Conservation (phyloP, 1,284 basidiomycete species). For the Papiliotrema flavescens region DNA sequence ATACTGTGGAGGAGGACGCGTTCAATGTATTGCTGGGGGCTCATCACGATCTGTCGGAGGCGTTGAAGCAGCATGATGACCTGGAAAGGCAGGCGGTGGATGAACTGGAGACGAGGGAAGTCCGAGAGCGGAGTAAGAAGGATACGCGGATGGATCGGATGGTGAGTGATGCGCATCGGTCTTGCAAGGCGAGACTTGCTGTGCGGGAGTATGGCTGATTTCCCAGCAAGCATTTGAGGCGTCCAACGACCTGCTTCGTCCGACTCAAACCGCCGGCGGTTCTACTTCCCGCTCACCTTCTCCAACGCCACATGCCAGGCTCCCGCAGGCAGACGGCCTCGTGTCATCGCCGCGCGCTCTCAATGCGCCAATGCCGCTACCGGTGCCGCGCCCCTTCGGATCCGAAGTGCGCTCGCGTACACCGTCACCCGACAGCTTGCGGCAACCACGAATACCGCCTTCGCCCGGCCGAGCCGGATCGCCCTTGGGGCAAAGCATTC, state of each 20-base stretch:
- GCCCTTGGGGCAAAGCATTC: conserved; percentile 23
- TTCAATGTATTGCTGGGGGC: conserved; percentile 42
- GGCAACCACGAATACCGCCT: conserved; percentile 14
- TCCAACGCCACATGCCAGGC: conserved; percentile 20
- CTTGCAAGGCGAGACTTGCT: neutral
- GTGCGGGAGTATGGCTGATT: neutral
- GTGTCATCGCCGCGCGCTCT: conserved; percentile 6
- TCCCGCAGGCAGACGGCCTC: conserved; percentile 7
- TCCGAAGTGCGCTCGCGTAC: conserved; percentile 23
- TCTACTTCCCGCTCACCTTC: conserved; percentile 40
- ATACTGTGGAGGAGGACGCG: conserved; percentile 36
- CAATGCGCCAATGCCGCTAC: conserved; percentile 8
- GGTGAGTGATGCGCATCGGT: conserved; percentile 17
- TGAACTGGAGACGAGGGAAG: conserved; percentile 40
- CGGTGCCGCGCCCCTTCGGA: conserved; percentile 5
- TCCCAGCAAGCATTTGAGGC: neutral
- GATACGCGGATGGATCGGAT: conserved; percentile 42
- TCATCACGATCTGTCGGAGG: conserved; percentile 34
- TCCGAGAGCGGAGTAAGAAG: conserved; percentile 45
- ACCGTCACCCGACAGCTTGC: conserved; percentile 30
- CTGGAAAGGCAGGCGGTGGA: conserved; percentile 36
- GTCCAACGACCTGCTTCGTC: neutral
- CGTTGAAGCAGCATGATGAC: conserved; percentile 43
- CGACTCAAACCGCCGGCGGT: conserved; percentile 5
- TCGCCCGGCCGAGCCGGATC: conserved; percentile 22